phyloP scores from a whole-genome alignment of 1,284 basidiomycete species.

The Sanghuangporus sanghuang region DNA sequence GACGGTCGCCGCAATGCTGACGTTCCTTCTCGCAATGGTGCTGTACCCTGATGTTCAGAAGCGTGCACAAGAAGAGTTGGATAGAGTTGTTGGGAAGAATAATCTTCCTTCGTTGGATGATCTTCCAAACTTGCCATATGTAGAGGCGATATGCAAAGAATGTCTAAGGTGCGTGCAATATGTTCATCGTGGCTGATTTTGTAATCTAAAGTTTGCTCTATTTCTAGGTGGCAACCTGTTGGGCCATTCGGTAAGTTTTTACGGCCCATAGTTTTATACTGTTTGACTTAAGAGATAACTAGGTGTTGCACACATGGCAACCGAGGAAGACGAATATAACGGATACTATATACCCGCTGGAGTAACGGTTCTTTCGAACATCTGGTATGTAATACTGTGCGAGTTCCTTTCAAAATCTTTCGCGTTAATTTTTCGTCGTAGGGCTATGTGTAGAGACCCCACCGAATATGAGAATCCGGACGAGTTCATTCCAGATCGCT shows the following conservation, averaged over 20 bases:
- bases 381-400: slow-evolving; percentile 12
- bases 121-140: slow-evolving; percentile 20
- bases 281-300: not conserved
- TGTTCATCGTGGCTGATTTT: not conserved
- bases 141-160: slow-evolving; percentile 20
- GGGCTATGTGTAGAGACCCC: slow-evolving; percentile 9
- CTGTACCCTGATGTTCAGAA: slow-evolving; percentile 17
- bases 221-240: slow-evolving; percentile 17
- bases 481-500: slow-evolving; percentile 15
- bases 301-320: slow-evolving; percentile 16
- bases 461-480: slow-evolving; percentile 11
- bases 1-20: slow-evolving; percentile 10
- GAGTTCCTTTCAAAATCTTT: not conserved
- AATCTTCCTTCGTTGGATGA: slow-evolving; percentile 20
- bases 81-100: slow-evolving; percentile 21
- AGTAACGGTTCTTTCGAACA: slow-evolving; percentile 17
- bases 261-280: not conserved
- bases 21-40: slow-evolving; percentile 18
- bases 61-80: slow-evolving; percentile 19
- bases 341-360: slow-evolving; percentile 19
- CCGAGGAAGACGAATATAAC: slow-evolving; percentile 19
- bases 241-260: slow-evolving; percentile 3
- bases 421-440: not conserved
- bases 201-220: not conserved
- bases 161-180: slow-evolving; percentile 1